These are phyloP conservation scores for Botryotinia narcissicola DNA, from an alignment of 2,329 filamentous ascomycete genomes.

Conservation along the genomic window DNA sequence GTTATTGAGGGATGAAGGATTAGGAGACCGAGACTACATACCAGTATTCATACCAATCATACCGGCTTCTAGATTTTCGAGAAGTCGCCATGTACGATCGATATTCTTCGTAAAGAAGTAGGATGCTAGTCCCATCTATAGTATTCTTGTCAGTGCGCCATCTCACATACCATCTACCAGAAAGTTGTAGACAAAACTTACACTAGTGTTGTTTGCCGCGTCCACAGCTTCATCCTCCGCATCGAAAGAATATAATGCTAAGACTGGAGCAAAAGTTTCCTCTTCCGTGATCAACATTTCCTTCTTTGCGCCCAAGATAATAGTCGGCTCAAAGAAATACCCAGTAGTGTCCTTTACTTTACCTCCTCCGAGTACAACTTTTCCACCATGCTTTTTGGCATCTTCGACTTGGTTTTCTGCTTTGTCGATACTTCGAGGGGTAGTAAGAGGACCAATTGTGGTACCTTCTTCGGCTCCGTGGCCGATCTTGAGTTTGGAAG, in stretches of 20 bases:
- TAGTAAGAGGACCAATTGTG: slow-evolving; percentile 61
- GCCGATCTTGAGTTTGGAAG: slow-evolving; percentile 55
- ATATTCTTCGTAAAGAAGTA: slow-evolving; percentile 69
- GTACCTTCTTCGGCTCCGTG: slow-evolving; percentile 57
- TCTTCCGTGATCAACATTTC: slow-evolving; percentile 58
- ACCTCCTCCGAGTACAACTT: slow-evolving; percentile 60
- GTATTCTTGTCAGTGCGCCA: slow-evolving; percentile 12
- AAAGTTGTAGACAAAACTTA: slow-evolving; percentile 21
- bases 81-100: slow-evolving; percentile 61
- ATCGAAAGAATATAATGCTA: slow-evolving; percentile 62
- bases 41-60: slow-evolving; percentile 67
- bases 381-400: slow-evolving; percentile 60
- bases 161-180: neutral
- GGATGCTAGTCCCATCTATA: slow-evolving; percentile 59
- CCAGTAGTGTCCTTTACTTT: slow-evolving; percentile 49
- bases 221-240: slow-evolving; percentile 62
- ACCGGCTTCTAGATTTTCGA: slow-evolving; percentile 66
- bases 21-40: slow-evolving; percentile 36
- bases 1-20: no score
- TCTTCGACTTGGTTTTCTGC: slow-evolving; percentile 60
- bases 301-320: slow-evolving; percentile 57
- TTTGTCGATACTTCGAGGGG: slow-evolving; percentile 54
- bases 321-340: slow-evolving; percentile 69
- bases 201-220: slow-evolving; percentile 55
- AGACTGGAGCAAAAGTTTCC: slow-evolving; percentile 65